Percentiles rank a stretch among this genome's conserved stretches.
phyloP scores from a whole-genome alignment of 495 filamentous ascomycete species.

The Podospora anserina region DNA sequence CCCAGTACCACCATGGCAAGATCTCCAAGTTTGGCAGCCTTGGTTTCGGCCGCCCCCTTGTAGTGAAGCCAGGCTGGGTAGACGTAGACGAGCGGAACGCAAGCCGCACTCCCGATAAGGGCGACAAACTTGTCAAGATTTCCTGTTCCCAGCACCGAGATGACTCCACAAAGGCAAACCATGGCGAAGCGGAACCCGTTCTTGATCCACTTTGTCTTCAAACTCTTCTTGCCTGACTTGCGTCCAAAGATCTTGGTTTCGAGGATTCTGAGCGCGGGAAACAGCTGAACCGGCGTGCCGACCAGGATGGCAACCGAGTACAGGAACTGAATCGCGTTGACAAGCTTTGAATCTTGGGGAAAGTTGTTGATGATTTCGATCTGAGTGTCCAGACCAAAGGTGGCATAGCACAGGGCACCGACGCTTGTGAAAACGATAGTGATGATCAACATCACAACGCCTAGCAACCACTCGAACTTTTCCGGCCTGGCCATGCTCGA shows the following conservation, averaged over 20 bases:
- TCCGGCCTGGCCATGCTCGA: constrained; percentile 59
- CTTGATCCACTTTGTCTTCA: constrained; percentile 63
- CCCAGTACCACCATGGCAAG: constrained; percentile 55
- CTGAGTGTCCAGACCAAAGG: constrained; percentile 55
- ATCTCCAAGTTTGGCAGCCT: constrained; percentile 50
- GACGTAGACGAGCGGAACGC: constrained; percentile 88
- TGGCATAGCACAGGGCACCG: constrained; percentile 62
- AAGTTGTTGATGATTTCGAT: constrained; percentile 65
- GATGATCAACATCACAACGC: constrained; percentile 58
- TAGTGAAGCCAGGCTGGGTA: constrained; percentile 72
- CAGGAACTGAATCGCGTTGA: constrained; percentile 64
- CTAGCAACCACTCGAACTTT: constrained; percentile 57
- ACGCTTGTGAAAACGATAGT: constrained; percentile 62
- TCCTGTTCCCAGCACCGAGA: constrained; percentile 53
- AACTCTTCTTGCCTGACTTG: constrained; percentile 53
- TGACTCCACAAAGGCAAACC: constrained; percentile 48
- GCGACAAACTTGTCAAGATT: constrained; percentile 65
- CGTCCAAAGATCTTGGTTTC: constrained; percentile 54
- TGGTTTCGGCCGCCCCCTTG: constrained; percentile 52
- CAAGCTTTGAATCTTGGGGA: constrained; percentile 58
- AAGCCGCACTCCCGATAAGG: constrained; percentile 60
- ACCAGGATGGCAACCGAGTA: constrained; percentile 62
- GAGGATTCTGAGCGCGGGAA: constrained; percentile 60
- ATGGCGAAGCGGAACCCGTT: constrained; percentile 53
- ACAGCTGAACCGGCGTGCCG: constrained; percentile 62